These are phyloP conservation scores for Fusarium sp. DNA, from an alignment of 2,329 filamentous ascomycete genomes.

Conservation along the genomic window DNA sequence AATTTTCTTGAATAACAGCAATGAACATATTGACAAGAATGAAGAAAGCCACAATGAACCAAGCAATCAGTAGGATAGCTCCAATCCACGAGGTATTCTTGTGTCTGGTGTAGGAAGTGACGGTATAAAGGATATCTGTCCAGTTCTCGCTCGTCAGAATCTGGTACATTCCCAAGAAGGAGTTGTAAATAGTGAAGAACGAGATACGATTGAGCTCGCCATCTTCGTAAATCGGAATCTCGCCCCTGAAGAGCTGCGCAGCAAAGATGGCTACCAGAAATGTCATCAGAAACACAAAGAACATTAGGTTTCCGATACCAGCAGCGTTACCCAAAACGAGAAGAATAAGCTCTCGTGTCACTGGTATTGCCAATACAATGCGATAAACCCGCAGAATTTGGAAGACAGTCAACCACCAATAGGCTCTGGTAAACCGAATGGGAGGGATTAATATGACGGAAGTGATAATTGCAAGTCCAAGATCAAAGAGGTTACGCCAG, in stretches of 20 bases:
- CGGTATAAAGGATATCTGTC: constrained; percentile 87
- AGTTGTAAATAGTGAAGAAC: constrained; percentile 93
- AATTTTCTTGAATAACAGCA: constrained; percentile 99
- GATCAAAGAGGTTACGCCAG: constrained; percentile 82
- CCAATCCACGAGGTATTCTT: constrained; percentile 91
- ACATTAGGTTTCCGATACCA: constrained; percentile 92
- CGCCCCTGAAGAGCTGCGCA: constrained; percentile 89
- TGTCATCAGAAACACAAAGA: constrained; percentile 96
- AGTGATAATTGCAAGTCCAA: constrained; percentile 83
- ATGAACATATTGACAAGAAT: constrained; percentile 99
- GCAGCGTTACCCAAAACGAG: constrained; percentile 91
- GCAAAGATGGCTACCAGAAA: constrained; percentile 95
- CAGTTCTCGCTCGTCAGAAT: constrained; percentile 96
- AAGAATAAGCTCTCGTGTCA: constrained; percentile 87
- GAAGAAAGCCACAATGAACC: constrained; percentile 96
- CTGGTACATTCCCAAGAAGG: constrained; percentile 98
- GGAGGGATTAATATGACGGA: constrained; percentile 86
- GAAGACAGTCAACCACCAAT: constrained; percentile 91
- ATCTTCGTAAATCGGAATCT: constrained; percentile 76
- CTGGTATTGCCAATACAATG: constrained; percentile 87
- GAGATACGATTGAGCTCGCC: constrained; percentile 77
- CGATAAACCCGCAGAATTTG: constrained; percentile 94
- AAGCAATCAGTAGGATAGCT: constrained; percentile 89
- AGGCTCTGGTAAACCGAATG: constrained; percentile 80
- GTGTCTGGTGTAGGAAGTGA: constrained; percentile 75